A percentile compares a stretch with the other conserved stretches of the same genome.
Evolutionary conservation across 1,139 yeast genomes (phyloP).

Genomic region (Debaryomyces sp.): DNA sequence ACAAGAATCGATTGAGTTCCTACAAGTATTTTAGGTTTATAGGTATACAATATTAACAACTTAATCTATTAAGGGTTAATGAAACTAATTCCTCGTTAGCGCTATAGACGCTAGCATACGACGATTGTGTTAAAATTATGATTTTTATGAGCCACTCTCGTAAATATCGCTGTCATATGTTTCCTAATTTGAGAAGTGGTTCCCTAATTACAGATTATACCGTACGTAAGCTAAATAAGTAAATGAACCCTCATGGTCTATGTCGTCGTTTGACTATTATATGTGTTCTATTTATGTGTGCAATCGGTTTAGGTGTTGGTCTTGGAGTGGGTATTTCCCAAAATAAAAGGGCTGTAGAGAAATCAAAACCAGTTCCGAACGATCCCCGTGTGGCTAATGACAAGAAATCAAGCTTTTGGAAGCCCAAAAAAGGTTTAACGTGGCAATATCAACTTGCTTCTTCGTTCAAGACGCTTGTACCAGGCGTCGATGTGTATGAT

Average conservation of each 20-base stretch:
- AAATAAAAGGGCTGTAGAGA: not conserved
- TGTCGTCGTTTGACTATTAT: not conserved
- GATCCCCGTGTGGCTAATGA: not conserved
- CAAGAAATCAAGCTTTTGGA: constrained; percentile 1
- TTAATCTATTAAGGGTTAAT: too few relatives aligned
- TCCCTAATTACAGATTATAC: not conserved
- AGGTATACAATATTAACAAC: too few relatives aligned
- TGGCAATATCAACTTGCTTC: constrained; percentile 19
- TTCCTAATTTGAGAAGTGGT: not conserved
- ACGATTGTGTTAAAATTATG: not conserved
- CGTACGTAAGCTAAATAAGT: not conserved
- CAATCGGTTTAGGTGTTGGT: constrained; percentile 4
- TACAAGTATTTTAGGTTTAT: too few relatives aligned
- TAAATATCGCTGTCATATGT: not conserved
- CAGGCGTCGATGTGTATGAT: constrained; percentile 12
- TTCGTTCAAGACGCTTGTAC: constrained; percentile 1
- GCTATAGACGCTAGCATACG: too few relatives aligned
- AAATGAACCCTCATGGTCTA: not conserved
- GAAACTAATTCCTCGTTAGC: too few relatives aligned
- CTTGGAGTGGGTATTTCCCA: constrained; percentile 2
- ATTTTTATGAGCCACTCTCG: constrained; percentile 2
- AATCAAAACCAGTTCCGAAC: not conserved
- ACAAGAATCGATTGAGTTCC: not conserved
- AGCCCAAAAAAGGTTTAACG: constrained; percentile 6
- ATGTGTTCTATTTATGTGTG: not conserved